Evolutionary conservation across 805 yeast genomes (phyloP).

Genomic region (Candida methanosorbosa): DNA sequence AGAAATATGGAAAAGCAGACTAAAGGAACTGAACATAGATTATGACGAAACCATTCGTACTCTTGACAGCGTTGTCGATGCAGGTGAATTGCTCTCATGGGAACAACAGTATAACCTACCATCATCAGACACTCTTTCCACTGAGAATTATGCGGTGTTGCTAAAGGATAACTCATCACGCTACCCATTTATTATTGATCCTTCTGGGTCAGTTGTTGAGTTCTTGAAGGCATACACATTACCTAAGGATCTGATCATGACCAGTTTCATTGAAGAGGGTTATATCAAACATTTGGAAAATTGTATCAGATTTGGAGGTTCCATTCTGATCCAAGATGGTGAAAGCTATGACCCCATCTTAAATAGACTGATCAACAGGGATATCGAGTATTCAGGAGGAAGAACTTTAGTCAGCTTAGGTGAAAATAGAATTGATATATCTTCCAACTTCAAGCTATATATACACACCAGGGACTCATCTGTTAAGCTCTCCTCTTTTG

Average conservation of each 20-base stretch:
- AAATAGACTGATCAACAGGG: conserved; percentile 51
- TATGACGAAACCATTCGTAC: conserved; percentile 29
- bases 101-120: conserved; percentile 37
- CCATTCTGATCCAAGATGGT: conserved; percentile 66
- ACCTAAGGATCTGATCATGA: conserved; percentile 34
- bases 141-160: conserved; percentile 57
- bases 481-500: conserved; percentile 38
- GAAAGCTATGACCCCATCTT: conserved; percentile 74
- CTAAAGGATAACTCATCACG: conserved; percentile 8
- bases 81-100: conserved; percentile 42
- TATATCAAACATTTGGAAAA: conserved; percentile 67
- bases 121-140: conserved; percentile 43
- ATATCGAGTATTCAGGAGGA: conserved; percentile 60
- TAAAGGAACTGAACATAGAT: conserved; percentile 28
- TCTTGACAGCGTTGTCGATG: conserved; percentile 29
- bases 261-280: conserved; percentile 66
- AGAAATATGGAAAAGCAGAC: conserved; percentile 15
- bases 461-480: conserved; percentile 55
- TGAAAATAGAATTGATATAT: conserved; percentile 53
- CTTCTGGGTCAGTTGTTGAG: conserved; percentile 39
- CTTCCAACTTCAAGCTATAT: conserved; percentile 52
- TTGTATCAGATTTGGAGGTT: conserved; percentile 76
- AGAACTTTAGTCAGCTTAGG: conserved; percentile 56
- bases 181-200: conserved; percentile 66
- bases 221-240: conserved; percentile 26